Base-by-base conservation (phyloP, 495 filamentous ascomycete species). In the Glonium stellatum region DNA sequence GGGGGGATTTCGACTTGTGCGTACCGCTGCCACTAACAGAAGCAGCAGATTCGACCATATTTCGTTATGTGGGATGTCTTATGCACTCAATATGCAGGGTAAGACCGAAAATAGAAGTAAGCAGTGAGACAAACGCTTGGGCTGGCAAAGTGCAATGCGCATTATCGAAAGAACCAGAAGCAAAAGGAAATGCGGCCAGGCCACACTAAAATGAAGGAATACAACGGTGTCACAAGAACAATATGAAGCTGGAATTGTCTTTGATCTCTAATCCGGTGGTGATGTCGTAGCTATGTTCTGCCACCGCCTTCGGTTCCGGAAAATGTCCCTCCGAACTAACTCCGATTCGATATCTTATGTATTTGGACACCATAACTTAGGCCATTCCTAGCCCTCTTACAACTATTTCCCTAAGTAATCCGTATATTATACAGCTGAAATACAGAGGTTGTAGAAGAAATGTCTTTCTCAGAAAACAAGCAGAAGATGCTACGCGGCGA, bases 401-500 rank as follows among this genome's bases (percentile, higher is more conserved):
- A 44, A 44, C 13, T 11, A 13, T 18, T 44, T 13, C 39, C 39
- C n/a, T n/a, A n/a, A n/a, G n/a, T n/a, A n/a, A n/a, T n/a, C n/a
- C 10, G 39, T 18, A 44, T 18, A 44, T 44, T 44, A 44, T 11
- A 4, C 18, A 11, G 18, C 18, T 11, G 5, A 51, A 51, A 23
- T 23, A 23, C 15, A 27, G 12, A 22, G 11, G n/a, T 8, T 12
- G 48, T 25, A 21, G 12, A 22, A 15, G 22, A 51, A 15, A 67
- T 67, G 65, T 34, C 51, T 5, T 47, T 70, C 23, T 73, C 72
- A 13, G 73, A 76, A 25, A 75, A 76, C 66, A 72, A 70, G 47
- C 61, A 61, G 25, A 70, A 70, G 21, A 64, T 65, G 53, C 67
- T 71, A 10, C 65, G 67, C n/a, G 73, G 73, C 51, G 73, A 76